Percentiles rank a stretch among this genome's conserved stretches.
phyloP scores from a whole-genome alignment of 306 rosid genomes.

The Cucumis sativus region DNA sequence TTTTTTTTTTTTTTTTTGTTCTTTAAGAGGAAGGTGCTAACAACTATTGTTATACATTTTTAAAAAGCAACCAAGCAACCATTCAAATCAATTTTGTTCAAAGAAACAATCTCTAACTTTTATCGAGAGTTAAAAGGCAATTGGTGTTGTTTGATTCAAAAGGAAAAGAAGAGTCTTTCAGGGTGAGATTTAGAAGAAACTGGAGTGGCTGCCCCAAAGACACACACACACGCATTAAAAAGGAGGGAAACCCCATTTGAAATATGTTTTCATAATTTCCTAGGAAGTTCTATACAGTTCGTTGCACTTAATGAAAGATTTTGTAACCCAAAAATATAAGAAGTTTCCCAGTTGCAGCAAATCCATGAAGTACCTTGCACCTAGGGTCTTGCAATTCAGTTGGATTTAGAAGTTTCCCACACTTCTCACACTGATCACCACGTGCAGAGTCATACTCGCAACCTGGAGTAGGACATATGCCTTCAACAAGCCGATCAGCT shows the following conservation, averaged over 20 bases:
- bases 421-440: slow-evolving; percentile 94
- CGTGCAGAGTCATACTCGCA: slow-evolving; percentile 89
- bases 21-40: neutral
- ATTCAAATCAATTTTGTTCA: neutral
- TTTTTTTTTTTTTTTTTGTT: neutral
- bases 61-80: neutral
- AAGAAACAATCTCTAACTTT: neutral
- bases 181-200: neutral
- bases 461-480: slow-evolving; percentile 61
- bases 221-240: neutral
- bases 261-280: neutral
- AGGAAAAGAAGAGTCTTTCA: neutral
- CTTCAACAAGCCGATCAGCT: slow-evolving; percentile 93
- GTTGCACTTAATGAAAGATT: neutral
- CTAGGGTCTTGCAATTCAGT: slow-evolving; percentile 72
- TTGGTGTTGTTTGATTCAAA: neutral
- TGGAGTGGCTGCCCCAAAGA: neutral
- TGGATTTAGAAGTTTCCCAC: slow-evolving; percentile 85
- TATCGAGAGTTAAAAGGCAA: neutral
- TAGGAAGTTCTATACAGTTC: neutral
- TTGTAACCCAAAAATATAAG: neutral
- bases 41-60: neutral
- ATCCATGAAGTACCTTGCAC: slow-evolving; percentile 57
- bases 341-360: neutral
- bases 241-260: neutral